Base-by-base conservation (phyloP, 2,329 filamentous ascomycete genomes). In the Exophiala phaeomuriformis region DNA sequence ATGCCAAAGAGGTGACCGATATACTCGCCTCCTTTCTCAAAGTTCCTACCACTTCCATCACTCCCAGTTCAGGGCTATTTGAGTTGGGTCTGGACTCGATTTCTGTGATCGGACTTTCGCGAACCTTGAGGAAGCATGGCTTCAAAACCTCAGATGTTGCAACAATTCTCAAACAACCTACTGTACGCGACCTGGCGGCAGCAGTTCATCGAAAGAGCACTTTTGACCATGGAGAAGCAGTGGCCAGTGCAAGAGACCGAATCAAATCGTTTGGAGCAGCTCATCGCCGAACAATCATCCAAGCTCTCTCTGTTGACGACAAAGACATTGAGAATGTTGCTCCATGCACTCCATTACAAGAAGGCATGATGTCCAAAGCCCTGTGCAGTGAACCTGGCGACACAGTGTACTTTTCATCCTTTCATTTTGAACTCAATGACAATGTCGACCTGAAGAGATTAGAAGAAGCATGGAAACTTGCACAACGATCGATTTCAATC, bases 11-110 rank as follows among this genome's bases (percentile, higher is more conserved):
- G 1, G 67, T 94, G 1, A 71, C 74, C 0, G 68, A 76, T 2
- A 77, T 55, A 10, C 51, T 63, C 36, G 48, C 55, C n/a, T 31
- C 35, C 9, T 63, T 86, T 49, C 69, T 79, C 2, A 70, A 72
- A 0, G 57, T 80, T 1, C 64, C 73, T 0, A 49, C 64, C 2
- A 63, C 69, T 0, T 68, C 72, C 0, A 71, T 88, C 2, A 71
- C 68, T 0, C 71, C 77, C 2, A 73, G 71, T 0, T 82, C 83
- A 0, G 95, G 82, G 55, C 80, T 95, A 12, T 95, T 93, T 62
- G 88, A 95, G 59, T 73, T 95, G 1, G 91, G 90, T 0, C 76
- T 96, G 28, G 91, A 95, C 64, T 96, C 90, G 0, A 89, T 96
- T 10, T 89, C 88, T 0, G 86, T 85, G 0, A 83, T 94, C 43